Evolutionary conservation across 2,329 filamentous ascomycete species (phyloP).

Genomic region (Cadophora sp.): DNA sequence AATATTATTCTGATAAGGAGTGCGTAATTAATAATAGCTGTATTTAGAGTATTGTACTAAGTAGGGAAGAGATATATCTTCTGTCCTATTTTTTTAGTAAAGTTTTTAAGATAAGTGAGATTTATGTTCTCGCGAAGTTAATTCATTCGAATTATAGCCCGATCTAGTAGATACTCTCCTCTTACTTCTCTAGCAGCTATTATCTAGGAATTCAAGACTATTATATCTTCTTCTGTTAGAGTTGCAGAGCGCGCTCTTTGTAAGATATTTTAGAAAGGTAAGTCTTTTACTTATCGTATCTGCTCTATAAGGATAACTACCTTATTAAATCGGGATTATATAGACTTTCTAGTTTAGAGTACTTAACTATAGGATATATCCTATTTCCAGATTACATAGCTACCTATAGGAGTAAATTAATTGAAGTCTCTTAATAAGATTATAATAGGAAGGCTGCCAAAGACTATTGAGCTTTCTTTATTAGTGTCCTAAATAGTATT

Average conservation of each 20-base stretch:
- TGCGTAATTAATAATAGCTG: neutral
- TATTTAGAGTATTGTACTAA: neutral
- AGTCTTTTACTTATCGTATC: neutral
- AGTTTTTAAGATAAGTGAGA: neutral
- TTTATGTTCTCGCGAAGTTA: neutral
- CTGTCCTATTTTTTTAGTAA: neutral
- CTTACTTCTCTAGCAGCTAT: neutral
- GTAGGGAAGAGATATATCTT: conserved; percentile 4
- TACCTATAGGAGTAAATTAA: neutral
- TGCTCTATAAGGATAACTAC: neutral
- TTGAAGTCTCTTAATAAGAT: conserved; percentile 1
- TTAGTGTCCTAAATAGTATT: conserved; percentile 1
- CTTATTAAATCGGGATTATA: neutral
- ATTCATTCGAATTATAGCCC: neutral
- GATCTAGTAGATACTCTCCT: neutral
- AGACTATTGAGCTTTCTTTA: neutral
- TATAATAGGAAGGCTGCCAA: neutral
- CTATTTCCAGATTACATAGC: neutral
- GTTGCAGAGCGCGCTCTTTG: neutral
- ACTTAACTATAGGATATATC: neutral
- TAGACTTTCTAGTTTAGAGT: neutral
- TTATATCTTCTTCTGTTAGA: neutral
- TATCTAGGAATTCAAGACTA: neutral
- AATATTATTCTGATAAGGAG: neutral
- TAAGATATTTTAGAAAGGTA: neutral